A percentile compares a stretch with the other conserved stretches of the same genome.
Evolutionary conservation across 2,329 filamentous ascomycete genomes (phyloP).

Genomic region (Exophiala bonariae): DNA sequence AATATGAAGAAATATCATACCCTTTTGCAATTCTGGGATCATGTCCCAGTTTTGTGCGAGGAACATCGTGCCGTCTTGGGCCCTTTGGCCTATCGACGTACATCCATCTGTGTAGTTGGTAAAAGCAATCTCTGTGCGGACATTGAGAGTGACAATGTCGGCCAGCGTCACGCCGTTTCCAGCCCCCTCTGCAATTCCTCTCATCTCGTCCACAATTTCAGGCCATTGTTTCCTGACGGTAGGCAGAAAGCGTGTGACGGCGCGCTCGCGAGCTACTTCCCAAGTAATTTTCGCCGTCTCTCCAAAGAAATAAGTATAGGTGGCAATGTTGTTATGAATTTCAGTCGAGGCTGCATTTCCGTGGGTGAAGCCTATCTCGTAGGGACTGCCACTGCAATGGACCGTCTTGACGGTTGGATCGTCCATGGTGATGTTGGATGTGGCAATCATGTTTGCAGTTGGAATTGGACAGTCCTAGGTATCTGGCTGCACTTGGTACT

Average conservation of each 20-base stretch:
- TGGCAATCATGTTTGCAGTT: background rate
- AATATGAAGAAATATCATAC: constrained; percentile 7
- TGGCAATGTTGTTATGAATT: constrained; percentile 36
- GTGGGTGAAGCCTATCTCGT: constrained; percentile 39
- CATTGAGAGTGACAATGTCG: constrained; percentile 10
- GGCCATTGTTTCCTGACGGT: constrained; percentile 4
- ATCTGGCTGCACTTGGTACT: too few species aligned
- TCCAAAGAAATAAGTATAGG: constrained; percentile 39
- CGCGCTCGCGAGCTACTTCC: constrained; percentile 24
- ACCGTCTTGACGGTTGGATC: constrained; percentile 10
- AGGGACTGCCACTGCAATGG: constrained; percentile 9
- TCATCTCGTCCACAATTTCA: constrained; percentile 12
- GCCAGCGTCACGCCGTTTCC: constrained; percentile 2
- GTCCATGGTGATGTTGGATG: background rate
- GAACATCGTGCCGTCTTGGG: constrained; percentile 10
- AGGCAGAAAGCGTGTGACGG: constrained; percentile 11
- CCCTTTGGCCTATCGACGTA: constrained; percentile 4
- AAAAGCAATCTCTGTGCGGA: constrained; percentile 11
- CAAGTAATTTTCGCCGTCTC: constrained; percentile 36
- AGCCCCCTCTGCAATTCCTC: constrained; percentile 11
- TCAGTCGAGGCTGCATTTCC: constrained; percentile 32
- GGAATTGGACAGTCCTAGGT: background rate
- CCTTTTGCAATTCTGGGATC: constrained; percentile 26
- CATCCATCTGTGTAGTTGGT: constrained; percentile 13
- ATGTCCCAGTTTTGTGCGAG: constrained; percentile 34